These are phyloP conservation scores for Skeletonema potamos DNA, from an alignment of 108 stramenopile species.

Conservation along the genomic window DNA sequence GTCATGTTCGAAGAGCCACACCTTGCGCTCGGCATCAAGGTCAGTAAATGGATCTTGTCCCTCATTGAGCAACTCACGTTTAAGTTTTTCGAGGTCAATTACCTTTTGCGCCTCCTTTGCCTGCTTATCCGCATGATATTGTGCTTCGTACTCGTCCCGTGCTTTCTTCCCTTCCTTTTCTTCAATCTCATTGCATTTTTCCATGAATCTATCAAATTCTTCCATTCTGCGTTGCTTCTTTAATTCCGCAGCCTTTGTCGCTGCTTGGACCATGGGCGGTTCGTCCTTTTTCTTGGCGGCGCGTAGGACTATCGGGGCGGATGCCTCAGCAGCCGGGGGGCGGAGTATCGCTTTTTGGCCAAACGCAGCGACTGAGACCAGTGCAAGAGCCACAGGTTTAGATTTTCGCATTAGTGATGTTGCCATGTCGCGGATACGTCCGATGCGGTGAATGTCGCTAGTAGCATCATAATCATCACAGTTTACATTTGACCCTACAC, in stretches of 20 bases:
- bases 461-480: neutral
- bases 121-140: slow-evolving; percentile 47
- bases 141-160: slow-evolving; percentile 58
- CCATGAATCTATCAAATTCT: slow-evolving; percentile 41
- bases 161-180: slow-evolving; percentile 56
- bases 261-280: slow-evolving; percentile 59
- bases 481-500: neutral
- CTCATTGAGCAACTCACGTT: slow-evolving; percentile 61
- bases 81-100: slow-evolving; percentile 51
- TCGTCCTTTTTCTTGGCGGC: slow-evolving; percentile 55
- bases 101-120: slow-evolving; percentile 29
- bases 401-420: slow-evolving; percentile 7
- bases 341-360: neutral
- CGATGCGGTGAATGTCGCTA: neutral
- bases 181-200: slow-evolving; percentile 62
- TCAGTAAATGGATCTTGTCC: slow-evolving; percentile 70
- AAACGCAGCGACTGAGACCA: slow-evolving; percentile 14
- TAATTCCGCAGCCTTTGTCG: slow-evolving; percentile 49
- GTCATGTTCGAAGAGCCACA: slow-evolving; percentile 59
- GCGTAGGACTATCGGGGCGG: slow-evolving; percentile 70
- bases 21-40: slow-evolving; percentile 65
- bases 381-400: slow-evolving; percentile 37
- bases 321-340: slow-evolving; percentile 52
- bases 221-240: slow-evolving; percentile 40
- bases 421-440: neutral